Base-by-base conservation (phyloP, 345 rosid genomes). In the Balakata baccata region DNA sequence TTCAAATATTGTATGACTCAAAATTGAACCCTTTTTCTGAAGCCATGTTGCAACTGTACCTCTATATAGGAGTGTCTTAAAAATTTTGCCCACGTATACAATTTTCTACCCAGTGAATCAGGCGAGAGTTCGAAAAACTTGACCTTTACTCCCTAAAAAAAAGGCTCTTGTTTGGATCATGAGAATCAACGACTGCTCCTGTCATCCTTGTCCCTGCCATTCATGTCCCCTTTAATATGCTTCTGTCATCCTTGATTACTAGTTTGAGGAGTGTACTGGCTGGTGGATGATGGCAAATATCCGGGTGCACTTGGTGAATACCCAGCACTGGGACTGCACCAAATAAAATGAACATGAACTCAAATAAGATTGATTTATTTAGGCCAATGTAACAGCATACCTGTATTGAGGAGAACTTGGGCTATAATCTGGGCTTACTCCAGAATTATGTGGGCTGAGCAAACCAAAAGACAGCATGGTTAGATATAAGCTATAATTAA, bases 271-370 rank as follows among this genome's bases (percentile, higher is more conserved):
- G 91, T 87, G 78, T 85, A 89, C 82, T 90, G 96, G 77, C 96
- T 86, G 7, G 96, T 84, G 0, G 97, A 90, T 39, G 96, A 83
- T 0, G 96, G 97, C 22, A 92, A 92, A 78, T 90, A 89, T 46
- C 97, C 92, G 0, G 94, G 94, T 5, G 91, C 87, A 74, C 89
- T 89, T 2, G 96, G 98, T 5, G 96, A 90, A 77, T 92, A 90
- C 51, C 96, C 96, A 11, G 91, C 94, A 79, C 94, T 92, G 12
- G 94, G 94, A 77, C 85, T 85, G 80, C 78, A 76, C 29, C 50
- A 51, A 37, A 64, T 12, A 50, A 10, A 59, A 66, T 62, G 20
- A 68, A 74, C 56, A 22, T 41, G 16, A 58, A 45, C 29, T 59
- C 17, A 3, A 49, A 29, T 37, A 49, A 46, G 53, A 37, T 23